phyloP scores from a whole-genome alignment of 1,284 basidiomycete species.

The Mycosarcoma mackinlayi region DNA sequence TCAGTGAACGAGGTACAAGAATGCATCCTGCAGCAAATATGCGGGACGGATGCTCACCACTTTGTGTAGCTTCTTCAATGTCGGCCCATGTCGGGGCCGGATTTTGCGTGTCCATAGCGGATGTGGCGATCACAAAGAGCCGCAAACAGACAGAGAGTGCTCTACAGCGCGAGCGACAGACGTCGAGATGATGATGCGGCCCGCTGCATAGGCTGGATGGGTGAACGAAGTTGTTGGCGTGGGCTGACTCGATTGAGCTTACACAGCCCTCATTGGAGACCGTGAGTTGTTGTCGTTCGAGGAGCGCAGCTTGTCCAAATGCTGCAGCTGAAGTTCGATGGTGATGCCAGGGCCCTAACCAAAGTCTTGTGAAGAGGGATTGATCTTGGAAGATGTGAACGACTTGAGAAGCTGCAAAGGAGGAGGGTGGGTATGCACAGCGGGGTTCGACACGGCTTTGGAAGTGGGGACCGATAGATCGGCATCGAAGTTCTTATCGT shows the following conservation, averaged over 20 bases:
- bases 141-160: not conserved
- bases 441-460: too few relatives aligned
- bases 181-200: not conserved
- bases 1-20: not conserved
- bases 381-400: too few relatives aligned
- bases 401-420: too few relatives aligned
- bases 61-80: slow-evolving; percentile 47
- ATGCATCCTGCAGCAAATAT: not conserved
- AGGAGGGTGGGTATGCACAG: too few relatives aligned
- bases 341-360: too few relatives aligned
- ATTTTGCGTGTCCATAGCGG: slow-evolving; percentile 6
- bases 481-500: too few relatives aligned
- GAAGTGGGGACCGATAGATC: too few relatives aligned
- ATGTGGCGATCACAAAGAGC: too few relatives aligned
- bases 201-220: not conserved
- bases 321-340: too few relatives aligned
- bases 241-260: not conserved
- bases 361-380: too few relatives aligned
- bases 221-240: not conserved
- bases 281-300: not conserved
- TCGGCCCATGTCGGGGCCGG: slow-evolving; percentile 42
- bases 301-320: not conserved
- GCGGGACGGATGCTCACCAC: slow-evolving; percentile 28
- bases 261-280: slow-evolving; percentile 7
- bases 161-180: not conserved